A percentile compares a stretch with the other conserved stretches of the same genome.
Conservation (phyloP, 2,329 filamentous ascomycete species). For the Cladosporium oxysporum region DNA sequence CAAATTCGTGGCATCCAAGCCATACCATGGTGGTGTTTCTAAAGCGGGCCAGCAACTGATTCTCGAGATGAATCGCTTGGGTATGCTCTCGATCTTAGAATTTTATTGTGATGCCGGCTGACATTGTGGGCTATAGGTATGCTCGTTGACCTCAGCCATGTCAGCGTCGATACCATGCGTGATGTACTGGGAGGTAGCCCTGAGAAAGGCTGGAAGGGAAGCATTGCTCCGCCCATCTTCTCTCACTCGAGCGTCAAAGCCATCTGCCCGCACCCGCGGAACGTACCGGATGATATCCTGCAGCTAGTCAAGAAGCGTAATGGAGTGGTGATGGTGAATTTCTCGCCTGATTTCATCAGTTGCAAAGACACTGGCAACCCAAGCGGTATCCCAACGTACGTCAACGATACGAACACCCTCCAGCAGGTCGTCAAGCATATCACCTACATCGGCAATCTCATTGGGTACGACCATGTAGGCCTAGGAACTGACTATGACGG, state of each 20-base stretch:
- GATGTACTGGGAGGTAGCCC: constrained; percentile 66
- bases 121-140: constrained; percentile 64
- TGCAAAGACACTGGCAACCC: constrained; percentile 62
- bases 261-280: constrained; percentile 84
- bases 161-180: constrained; percentile 76
- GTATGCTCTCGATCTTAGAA: constrained; percentile 58
- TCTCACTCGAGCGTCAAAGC: constrained; percentile 81
- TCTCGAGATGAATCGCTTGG: constrained; percentile 88
- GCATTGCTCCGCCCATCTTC: constrained; percentile 81
- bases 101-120: not conserved
- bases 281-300: constrained; percentile 83
- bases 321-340: constrained; percentile 89
- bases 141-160: constrained; percentile 87
- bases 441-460: constrained; percentile 74
- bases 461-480: constrained; percentile 86
- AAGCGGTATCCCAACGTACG: constrained; percentile 65
- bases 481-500: constrained; percentile 90
- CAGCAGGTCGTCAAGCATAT: constrained; percentile 79
- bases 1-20: constrained; percentile 47
- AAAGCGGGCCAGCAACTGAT: constrained; percentile 68
- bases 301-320: constrained; percentile 71
- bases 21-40: constrained; percentile 73
- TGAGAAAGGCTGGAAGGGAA: constrained; percentile 64
- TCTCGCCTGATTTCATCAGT: constrained; percentile 78
- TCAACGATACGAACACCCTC: constrained; percentile 70